Percentiles rank a stretch among this genome's conserved stretches.
These are phyloP conservation scores for Vigna nakashimae DNA, from an alignment of 306 rosid species.

Conservation along the genomic window DNA sequence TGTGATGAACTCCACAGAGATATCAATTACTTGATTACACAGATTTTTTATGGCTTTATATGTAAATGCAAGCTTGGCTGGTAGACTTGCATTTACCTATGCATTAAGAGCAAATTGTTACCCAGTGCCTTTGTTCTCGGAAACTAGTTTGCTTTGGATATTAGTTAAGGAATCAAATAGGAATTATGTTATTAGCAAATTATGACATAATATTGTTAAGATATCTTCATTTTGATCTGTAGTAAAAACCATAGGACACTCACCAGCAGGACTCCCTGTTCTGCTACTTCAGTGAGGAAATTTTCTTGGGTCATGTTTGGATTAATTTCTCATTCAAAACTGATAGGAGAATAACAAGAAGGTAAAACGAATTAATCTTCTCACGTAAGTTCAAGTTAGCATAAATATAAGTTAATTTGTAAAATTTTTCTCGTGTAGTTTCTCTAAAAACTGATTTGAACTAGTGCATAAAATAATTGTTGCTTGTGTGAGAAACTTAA, in stretches of 20 bases:
- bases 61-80: slow-evolving; percentile 7
- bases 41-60: neutral
- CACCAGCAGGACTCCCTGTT: neutral
- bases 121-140: neutral
- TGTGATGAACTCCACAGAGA: neutral
- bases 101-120: neutral
- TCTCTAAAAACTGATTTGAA: too few species aligned
- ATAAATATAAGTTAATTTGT: too few species aligned
- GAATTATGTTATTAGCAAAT: neutral
- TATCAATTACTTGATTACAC: slow-evolving; percentile 1
- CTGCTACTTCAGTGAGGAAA: neutral
- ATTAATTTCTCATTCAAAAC: too few species aligned
- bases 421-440: too few species aligned
- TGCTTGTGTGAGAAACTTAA: too few species aligned
- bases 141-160: neutral
- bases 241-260: too few species aligned
- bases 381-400: too few species aligned
- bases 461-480: too few species aligned
- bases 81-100: slow-evolving; percentile 2
- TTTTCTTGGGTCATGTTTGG: too few species aligned
- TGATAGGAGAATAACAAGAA: too few species aligned
- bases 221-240: neutral
- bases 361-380: too few species aligned
- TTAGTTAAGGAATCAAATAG: neutral
- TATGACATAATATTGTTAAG: neutral